Evolutionary conservation across 1,284 basidiomycete genomes (phyloP), one percentile per base, ranked within the genome.

Genomic region (Ceratobasidium theobromae): DNA sequence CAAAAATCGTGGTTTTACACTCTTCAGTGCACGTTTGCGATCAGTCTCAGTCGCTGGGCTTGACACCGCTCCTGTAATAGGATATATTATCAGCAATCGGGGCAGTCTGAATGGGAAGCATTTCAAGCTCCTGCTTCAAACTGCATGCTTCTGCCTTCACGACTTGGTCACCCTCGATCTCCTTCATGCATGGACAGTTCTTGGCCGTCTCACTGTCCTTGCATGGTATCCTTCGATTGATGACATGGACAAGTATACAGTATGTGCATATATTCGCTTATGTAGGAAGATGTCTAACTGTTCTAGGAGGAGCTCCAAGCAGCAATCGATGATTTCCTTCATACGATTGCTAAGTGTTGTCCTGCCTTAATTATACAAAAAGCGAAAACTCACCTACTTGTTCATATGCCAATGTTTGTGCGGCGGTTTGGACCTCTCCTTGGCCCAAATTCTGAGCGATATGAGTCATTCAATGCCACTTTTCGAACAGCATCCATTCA

Each of bases 91-190:
- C 41, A 67, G 57, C 0, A 75, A 75, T 55, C 68, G 70, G 6
- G 72, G 73, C 0, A 66, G 67, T 4, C 68, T 76, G 0, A 75
- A 75, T 18, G 74, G 76, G 0, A 75, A 74, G 49, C 75, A 77
- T 48, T 75, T 75, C 70, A 74, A 75, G 65, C 73, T 69, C 8
- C 57, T 77, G 4, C 65, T 64, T 4, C 75, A 77, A 41, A 64
- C 74, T 0, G 74, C 75, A 70, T 54, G 72, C 1, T 76, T 74
- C 65, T 52, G 72, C 1, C 60, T 75, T 1, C 68, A 67, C n/a
- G 72, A 72, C 27, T 69, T 77, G 3, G 72, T 76, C 1, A 65
- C 69, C 0, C 40, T 65, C 0, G 28, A 30, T 2, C 53, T 76
- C 1, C 69, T 70, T 5, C 38, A 74, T 51, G 70, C 69, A 0